Percentiles rank a stretch among this genome's conserved stretches.
These are phyloP conservation scores for Phytophthora citrophthora DNA, from an alignment of 352 stramenopile species.

Conservation along the genomic window DNA sequence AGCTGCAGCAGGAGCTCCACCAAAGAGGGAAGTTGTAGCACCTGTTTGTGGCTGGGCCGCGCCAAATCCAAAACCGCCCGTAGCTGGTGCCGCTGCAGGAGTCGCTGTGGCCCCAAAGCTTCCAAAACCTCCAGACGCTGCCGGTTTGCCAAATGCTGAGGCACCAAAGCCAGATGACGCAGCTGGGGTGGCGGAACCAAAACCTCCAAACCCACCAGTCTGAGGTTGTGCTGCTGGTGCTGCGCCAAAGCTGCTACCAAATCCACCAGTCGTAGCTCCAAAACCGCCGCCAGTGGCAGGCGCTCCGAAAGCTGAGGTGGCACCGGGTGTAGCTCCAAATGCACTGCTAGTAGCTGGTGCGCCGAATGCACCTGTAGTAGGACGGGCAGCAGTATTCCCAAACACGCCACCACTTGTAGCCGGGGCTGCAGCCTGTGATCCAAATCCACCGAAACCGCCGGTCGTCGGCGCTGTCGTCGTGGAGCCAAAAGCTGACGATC, in stretches of 20 bases:
- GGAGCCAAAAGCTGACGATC: slow-evolving; percentile 42
- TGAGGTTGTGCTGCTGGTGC: slow-evolving; percentile 41
- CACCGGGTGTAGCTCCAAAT: slow-evolving; percentile 48
- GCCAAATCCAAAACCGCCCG: slow-evolving; percentile 52
- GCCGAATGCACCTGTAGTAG: slow-evolving; percentile 39
- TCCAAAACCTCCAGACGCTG: slow-evolving; percentile 41
- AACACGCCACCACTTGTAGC: slow-evolving; percentile 43
- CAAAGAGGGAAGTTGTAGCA: slow-evolving; percentile 50
- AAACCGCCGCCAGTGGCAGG: slow-evolving; percentile 43
- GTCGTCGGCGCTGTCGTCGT: slow-evolving; percentile 24
- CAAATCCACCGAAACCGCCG: slow-evolving; percentile 62
- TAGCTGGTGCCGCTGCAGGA: slow-evolving; percentile 37
- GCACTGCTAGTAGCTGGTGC: slow-evolving; percentile 44
- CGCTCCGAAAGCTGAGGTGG: slow-evolving; percentile 47
- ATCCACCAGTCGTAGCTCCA: slow-evolving; percentile 45
- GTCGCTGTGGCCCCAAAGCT: slow-evolving; percentile 43
- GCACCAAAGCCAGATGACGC: slow-evolving; percentile 48
- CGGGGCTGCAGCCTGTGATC: slow-evolving; percentile 42
- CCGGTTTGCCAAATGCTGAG: slow-evolving; percentile 55
- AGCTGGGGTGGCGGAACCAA: slow-evolving; percentile 45
- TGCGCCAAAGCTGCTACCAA: slow-evolving; percentile 62
- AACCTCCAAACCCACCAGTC: slow-evolving; percentile 57
- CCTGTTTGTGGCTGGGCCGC: slow-evolving; percentile 36
- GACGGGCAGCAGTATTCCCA: slow-evolving; percentile 33
- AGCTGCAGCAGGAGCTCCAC: slow-evolving; percentile 33